Percentiles rank a stretch among this genome's conserved stretches.
phyloP scores from a whole-genome alignment of 2,329 filamentous ascomycete species.

The Pseudogymnoascus sp. region DNA sequence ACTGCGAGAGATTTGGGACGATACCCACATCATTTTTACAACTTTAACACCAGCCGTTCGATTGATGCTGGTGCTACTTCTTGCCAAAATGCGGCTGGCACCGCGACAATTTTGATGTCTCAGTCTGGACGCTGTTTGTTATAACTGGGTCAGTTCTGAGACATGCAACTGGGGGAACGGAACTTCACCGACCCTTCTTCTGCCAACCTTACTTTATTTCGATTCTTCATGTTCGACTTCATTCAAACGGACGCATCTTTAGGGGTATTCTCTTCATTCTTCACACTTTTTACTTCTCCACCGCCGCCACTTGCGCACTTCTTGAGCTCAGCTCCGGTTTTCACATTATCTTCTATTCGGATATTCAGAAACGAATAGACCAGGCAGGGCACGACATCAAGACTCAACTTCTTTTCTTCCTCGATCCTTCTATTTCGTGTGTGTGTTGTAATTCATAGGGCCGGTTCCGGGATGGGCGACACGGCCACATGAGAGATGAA shows the following conservation, averaged over 20 bases:
- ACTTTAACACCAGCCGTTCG: not conserved
- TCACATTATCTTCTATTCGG: not conserved
- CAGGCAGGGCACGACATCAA: not conserved
- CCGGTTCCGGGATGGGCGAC: not conserved
- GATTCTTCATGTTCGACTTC: not conserved
- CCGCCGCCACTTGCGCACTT: not conserved
- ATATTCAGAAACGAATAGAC: not conserved
- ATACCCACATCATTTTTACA: not conserved
- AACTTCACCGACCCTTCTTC: not conserved
- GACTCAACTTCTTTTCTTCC: not conserved
- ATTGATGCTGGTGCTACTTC: not conserved
- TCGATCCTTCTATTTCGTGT: not conserved
- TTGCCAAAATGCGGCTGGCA: not conserved
- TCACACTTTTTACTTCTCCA: not conserved
- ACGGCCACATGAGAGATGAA: not conserved
- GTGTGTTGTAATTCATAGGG: conserved; percentile 3
- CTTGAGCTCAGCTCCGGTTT: not conserved
- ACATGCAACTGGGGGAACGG: not conserved
- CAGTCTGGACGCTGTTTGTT: not conserved
- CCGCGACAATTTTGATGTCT: not conserved
- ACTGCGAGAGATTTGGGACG: not conserved
- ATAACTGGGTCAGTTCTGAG: not conserved
- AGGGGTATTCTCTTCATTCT: not conserved
- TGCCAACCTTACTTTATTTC: conserved; percentile 1
- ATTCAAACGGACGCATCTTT: not conserved